Evolutionary conservation across 371 early-diverging fungal species (phyloP), one percentile per base, ranked within the genome.

Genomic region (Coemansia sp.): DNA sequence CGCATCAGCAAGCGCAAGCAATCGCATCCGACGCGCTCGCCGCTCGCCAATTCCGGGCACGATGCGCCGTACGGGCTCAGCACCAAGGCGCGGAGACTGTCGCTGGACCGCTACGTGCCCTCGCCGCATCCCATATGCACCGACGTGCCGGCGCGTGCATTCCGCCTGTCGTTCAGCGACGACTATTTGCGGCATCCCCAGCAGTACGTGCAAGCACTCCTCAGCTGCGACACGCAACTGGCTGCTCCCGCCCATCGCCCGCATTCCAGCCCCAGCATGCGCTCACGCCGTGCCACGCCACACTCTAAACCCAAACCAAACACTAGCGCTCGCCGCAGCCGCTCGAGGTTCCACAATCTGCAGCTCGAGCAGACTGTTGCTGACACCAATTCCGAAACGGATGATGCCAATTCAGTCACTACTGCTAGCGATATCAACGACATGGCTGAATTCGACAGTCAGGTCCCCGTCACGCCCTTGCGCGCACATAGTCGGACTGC

Each of bases 1-100:
- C 73, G 73, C 54, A 52, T 60, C 60, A 72, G 65, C 69, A 77
- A 77, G 65, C 78, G 78, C 69, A 77, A 77, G 69, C 78, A 77
- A 52, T 65, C 59, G n/a, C 78, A 42, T 9, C 78, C 78, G 3
- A 65, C 62, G 50, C 78, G 78, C 51, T 77, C 78, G 20, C 78
- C 74, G 33, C 62, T 62, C 16, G 50, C 59, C 28, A 44, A 52
- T 51, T 42, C 42, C 20, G 50, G 23, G 21, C 42, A 48, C 14
- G 26, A 12, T 5, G 7, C 44, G 40, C 51, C 25, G 8, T 26
- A 28, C 16, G 47, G 37, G 11, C 58, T 23, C 23, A 21, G 23
- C 40, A 23, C 40, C 44, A 70, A 63, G 57, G 48, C 74, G 30
- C 65, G 77, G 48, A 23, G 74, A 18, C 42, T 77, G 59, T 68